Evolutionary conservation across 2,329 filamentous ascomycete genomes (phyloP).

Genomic region (Thyridium curvatum): DNA sequence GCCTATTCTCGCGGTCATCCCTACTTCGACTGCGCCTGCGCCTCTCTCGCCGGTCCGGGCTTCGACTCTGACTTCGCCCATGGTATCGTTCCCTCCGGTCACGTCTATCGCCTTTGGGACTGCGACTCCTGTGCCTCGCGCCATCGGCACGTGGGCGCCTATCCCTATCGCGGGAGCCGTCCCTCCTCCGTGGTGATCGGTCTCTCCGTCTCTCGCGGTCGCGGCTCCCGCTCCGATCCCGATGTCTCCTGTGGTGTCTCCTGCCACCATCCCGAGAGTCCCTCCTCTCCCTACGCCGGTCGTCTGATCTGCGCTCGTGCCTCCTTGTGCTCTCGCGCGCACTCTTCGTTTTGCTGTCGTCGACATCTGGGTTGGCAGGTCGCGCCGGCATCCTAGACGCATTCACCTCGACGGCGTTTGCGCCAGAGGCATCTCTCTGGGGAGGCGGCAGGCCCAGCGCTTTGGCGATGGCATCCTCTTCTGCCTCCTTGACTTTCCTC

Average conservation of each 20-base stretch:
- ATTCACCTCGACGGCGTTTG: conserved; percentile 64
- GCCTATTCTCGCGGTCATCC: conserved; percentile 22
- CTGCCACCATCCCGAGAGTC: conserved; percentile 19
- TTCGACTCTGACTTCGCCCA: conserved; percentile 22
- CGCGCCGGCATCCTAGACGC: conserved; percentile 26
- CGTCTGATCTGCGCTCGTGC: background rate
- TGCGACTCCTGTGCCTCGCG: conserved; percentile 27
- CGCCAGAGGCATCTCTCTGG: conserved; percentile 48
- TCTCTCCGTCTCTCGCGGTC: conserved; percentile 13
- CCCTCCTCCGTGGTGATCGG: conserved; percentile 1
- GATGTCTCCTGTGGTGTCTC: conserved; percentile 22
- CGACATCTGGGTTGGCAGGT: conserved; percentile 21
- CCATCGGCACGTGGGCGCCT: conserved; percentile 23
- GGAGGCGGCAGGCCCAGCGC: conserved; percentile 76
- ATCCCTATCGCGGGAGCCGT: conserved; percentile 13
- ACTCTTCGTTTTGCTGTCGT: conserved; percentile 9
- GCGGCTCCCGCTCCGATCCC: conserved; percentile 18
- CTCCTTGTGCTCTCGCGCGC: conserved; percentile 8
- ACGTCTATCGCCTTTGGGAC: conserved; percentile 15
- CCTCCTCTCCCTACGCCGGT: conserved; percentile 10
- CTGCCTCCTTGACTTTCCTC: conserved; percentile 77
- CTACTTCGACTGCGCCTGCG: conserved; percentile 14
- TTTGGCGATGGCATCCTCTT: conserved; percentile 82
- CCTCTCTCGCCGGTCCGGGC: conserved; percentile 16
- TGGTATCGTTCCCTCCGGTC: conserved; percentile 23